A percentile compares a stretch with the other conserved stretches of the same genome.
These are phyloP conservation scores for Cerioporus squamosus DNA, from an alignment of 1,284 basidiomycete genomes.

Conservation along the genomic window DNA sequence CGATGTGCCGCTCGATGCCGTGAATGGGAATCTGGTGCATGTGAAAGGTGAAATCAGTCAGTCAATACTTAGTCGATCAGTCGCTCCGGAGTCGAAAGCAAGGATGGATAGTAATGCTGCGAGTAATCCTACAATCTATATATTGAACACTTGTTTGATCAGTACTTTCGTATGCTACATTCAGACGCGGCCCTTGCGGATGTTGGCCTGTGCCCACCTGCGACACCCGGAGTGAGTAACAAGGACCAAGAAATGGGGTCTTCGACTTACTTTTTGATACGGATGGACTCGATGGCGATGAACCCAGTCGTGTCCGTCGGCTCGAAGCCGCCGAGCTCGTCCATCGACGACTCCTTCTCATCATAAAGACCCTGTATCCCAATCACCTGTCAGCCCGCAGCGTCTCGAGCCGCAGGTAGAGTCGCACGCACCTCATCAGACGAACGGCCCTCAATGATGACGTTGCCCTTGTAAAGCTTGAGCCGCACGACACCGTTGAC, in stretches of 20 bases:
- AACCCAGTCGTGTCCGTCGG: constrained; percentile 92
- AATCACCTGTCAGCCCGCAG: background rate
- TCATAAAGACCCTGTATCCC: constrained; percentile 85
- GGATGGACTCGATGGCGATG: constrained; percentile 94
- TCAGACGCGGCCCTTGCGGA: constrained; percentile 64
- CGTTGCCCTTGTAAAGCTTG: constrained; percentile 96
- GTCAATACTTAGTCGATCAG: too few species aligned
- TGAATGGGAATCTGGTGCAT: too few species aligned
- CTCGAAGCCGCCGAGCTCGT: constrained; percentile 97
- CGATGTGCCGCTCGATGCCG: too few species aligned
- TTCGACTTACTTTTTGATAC: constrained; percentile 86
- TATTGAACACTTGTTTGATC: background rate
- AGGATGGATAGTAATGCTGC: too few species aligned
- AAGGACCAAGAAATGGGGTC: constrained; percentile 17
- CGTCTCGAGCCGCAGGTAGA: background rate
- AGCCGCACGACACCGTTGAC: constrained; percentile 94
- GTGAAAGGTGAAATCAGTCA: too few species aligned
- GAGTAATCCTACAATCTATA: constrained; percentile 1
- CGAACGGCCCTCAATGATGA: constrained; percentile 90
- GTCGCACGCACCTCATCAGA: constrained; percentile 73
- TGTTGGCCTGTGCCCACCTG: constrained; percentile 86
- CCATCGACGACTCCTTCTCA: constrained; percentile 98
- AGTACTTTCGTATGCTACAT: background rate
- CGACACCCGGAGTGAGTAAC: background rate
- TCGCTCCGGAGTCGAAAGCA: too few species aligned